Base-by-base conservation (phyloP, 805 yeast species). In the Candida dajiaensis region DNA sequence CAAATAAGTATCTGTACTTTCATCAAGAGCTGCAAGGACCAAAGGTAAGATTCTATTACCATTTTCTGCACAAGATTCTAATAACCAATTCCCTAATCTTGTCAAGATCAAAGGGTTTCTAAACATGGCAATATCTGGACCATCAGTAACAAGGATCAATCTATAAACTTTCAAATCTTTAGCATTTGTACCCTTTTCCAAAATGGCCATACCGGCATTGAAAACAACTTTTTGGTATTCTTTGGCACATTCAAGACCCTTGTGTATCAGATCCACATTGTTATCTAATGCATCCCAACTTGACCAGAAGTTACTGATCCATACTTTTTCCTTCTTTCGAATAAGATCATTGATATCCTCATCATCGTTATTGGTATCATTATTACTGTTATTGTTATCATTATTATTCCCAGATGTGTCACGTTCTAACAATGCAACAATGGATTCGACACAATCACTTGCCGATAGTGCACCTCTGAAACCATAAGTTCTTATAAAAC, bases 1-100 rank as follows among this genome's bases (percentile, higher is more conserved):
- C 41, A 92, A 66, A 61, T 86, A 92, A 0, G 94, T 85, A 50
- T 84, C 85, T 4, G 87, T 78, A 12, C 72, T 69, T 35, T 75
- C 78, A 62, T 90, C 89, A 46, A 88, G 73, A 38, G 94, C 77
- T 0, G 97, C 97, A 28, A 94, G 74, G 2, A 92, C 94, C 55
- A 92, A 68, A 2, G 99, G 98, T 44, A 85, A 67, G 38, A 85
- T 67, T 20, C 76, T 75, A 46, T 71, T 71, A 25, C 72, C 70
- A 51, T 85, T 90, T 60, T 89, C 97, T 4, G 95, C 84, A 55
- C 92, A 84, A 49, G 89, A 83, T 61, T 95, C 98, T 40, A 89
- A 69, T 4, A 94, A 72, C 99, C 99, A 95, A 48, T 81, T 77
- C 0, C 97, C 98, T 22, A 94, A 70, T 54, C 95, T 78, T 36